Evolutionary conservation across 2,329 filamentous ascomycete species (phyloP).

Genomic region (Alternaria triticimaculans): DNA sequence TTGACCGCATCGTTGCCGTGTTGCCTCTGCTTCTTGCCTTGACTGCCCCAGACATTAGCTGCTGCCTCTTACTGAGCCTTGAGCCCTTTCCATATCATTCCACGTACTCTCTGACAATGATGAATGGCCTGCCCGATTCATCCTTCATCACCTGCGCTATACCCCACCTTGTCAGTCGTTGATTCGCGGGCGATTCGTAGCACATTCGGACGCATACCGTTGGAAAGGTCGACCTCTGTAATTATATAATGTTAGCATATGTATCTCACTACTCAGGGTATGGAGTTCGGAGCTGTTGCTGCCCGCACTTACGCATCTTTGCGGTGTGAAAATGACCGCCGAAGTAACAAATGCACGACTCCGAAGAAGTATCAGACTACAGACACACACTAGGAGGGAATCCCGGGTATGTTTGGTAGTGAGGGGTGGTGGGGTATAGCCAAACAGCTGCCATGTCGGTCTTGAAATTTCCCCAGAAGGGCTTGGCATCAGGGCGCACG

Average conservation of each 20-base stretch:
- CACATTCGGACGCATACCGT: slow-evolving; percentile 64
- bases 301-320: slow-evolving; percentile 49
- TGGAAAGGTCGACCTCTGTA: slow-evolving; percentile 80
- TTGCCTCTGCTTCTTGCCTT: slow-evolving; percentile 96
- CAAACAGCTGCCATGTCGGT: slow-evolving; percentile 26
- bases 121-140: slow-evolving; percentile 96
- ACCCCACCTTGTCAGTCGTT: slow-evolving; percentile 32
- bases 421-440: slow-evolving; percentile 37
- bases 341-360: slow-evolving; percentile 7
- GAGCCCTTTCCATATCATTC: background rate
- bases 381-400: slow-evolving; percentile 1
- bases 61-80: slow-evolving; percentile 6
- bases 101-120: slow-evolving; percentile 94
- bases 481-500: slow-evolving; percentile 24
- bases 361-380: slow-evolving; percentile 3
- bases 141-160: slow-evolving; percentile 85
- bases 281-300: slow-evolving; percentile 17
- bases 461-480: slow-evolving; percentile 37
- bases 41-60: slow-evolving; percentile 61
- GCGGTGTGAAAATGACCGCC: slow-evolving; percentile 32
- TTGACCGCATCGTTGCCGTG: slow-evolving; percentile 98
- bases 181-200: slow-evolving; percentile 4
- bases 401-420: slow-evolving; percentile 17
- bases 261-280: background rate
- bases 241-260: slow-evolving; percentile 34